phyloP scores from a whole-genome alignment of 2,329 filamentous ascomycete species.

The Neofusicoccum kwambonambiense region DNA sequence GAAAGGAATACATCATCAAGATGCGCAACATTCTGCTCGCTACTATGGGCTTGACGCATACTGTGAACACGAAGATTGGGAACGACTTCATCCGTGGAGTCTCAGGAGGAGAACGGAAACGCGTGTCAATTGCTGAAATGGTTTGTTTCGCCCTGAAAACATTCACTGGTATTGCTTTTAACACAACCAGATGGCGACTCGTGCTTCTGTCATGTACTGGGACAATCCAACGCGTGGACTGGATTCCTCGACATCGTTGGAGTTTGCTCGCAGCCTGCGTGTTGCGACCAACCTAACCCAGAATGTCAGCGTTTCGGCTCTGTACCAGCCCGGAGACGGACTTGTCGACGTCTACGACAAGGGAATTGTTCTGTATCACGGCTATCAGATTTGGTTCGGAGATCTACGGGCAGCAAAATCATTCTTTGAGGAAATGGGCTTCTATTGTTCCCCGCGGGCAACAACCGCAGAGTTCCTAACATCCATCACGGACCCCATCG shows the following conservation, averaged over 20 bases:
- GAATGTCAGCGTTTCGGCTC: slow-evolving; percentile 55
- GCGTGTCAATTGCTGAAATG: slow-evolving; percentile 60
- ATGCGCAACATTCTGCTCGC: slow-evolving; percentile 53
- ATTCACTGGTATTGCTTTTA: slow-evolving; percentile 27
- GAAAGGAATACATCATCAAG: slow-evolving; percentile 47
- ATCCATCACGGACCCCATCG: slow-evolving; percentile 59
- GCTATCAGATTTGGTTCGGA: slow-evolving; percentile 75
- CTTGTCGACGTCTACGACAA: slow-evolving; percentile 71
- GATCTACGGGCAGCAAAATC: slow-evolving; percentile 56
- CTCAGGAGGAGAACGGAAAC: slow-evolving; percentile 61
- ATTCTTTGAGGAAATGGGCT: slow-evolving; percentile 70
- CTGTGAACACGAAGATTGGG: slow-evolving; percentile 55
- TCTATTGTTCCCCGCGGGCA: slow-evolving; percentile 64
- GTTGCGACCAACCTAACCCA: slow-evolving; percentile 51
- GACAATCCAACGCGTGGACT: slow-evolving; percentile 46
- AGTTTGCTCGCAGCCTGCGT: slow-evolving; percentile 56
- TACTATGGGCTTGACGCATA: slow-evolving; percentile 55
- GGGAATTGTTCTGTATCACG: slow-evolving; percentile 71
- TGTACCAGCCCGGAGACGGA: slow-evolving; percentile 53
- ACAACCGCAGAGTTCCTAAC: slow-evolving; percentile 76
- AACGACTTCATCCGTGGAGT: slow-evolving; percentile 62
- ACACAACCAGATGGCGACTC: slow-evolving; percentile 44
- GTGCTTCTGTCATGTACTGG: slow-evolving; percentile 44
- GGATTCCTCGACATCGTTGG: slow-evolving; percentile 51
- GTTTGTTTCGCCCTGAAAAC: slow-evolving; percentile 39